A percentile compares a stretch with the other conserved stretches of the same genome.
Conservation (phyloP, 441 rosid species). For the Macaranga tanarius region DNA sequence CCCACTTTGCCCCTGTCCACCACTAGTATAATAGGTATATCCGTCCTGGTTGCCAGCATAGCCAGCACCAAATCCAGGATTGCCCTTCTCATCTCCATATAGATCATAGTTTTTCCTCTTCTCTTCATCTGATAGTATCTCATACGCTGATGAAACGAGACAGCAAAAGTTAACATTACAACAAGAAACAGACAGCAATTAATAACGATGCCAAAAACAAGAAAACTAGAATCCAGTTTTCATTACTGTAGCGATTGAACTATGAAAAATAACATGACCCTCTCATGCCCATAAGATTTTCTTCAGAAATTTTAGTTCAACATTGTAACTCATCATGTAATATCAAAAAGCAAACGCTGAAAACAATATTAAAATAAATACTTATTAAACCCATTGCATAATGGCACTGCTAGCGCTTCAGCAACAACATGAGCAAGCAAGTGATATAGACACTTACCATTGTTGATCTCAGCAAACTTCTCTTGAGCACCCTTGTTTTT, state of each 20-base stretch:
- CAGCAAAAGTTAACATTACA: not conserved
- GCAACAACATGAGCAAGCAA: not conserved
- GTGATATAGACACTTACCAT: slow-evolving; percentile 43
- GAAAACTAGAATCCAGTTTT: not conserved
- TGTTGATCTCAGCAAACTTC: slow-evolving; percentile 89
- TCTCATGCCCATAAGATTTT: slow-evolving; percentile 2
- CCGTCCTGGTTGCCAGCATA: slow-evolving; percentile 58
- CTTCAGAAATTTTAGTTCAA: not conserved
- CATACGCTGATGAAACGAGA: slow-evolving; percentile 67
- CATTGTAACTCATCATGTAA: not conserved
- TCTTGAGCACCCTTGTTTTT: slow-evolving; percentile 75
- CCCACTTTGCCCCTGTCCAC: slow-evolving; percentile 60
- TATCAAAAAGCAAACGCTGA: not conserved
- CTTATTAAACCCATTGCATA: too few species aligned
- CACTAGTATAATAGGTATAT: slow-evolving; percentile 48
- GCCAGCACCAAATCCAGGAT: slow-evolving; percentile 75
- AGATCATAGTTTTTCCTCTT: slow-evolving; percentile 86
- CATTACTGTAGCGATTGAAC: not conserved
- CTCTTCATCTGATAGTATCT: slow-evolving; percentile 84
- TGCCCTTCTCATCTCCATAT: slow-evolving; percentile 86
- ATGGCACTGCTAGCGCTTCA: not conserved
- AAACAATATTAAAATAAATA: not conserved
- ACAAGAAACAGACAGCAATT: not conserved
- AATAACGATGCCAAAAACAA: not conserved
- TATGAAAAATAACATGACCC: not conserved